Evolutionary conservation across 352 stramenopile genomes (phyloP), one percentile per base, ranked within the genome.

Genomic region (Globisporangium takayamanum): DNA sequence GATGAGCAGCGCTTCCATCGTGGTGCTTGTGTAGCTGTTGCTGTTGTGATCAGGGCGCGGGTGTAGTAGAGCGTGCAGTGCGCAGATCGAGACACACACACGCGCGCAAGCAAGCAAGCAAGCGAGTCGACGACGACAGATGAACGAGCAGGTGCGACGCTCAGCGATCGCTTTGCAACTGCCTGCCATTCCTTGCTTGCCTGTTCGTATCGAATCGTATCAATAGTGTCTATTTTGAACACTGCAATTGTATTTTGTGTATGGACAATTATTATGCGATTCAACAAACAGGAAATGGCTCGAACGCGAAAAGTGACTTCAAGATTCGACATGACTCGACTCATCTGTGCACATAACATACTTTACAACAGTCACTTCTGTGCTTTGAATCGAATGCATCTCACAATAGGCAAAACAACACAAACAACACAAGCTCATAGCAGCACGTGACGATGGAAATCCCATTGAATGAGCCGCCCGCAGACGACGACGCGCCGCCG

Each of bases 1-100:
- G 26, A 93, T 51, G 37, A 88, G 62, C 42, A 93, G 57, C 56
- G 77, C 58, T 63, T 90, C 76, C 74, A 88, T 74, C 39, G 30
- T 52, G 16, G 22, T 15, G 37, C n/a, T 30, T 48, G 14, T 48
- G 20, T 26, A 16, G 3, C 5, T 7, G 33, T 7, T 2, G 33
- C 11, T 39, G 33, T 39, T 12, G 33, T 39, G 5, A 39, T 39
- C 33, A 36, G 8, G 33, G 14, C 10, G 33, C 7, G 2, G 33
- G 1, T 39, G 33, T 7, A 39, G 33, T 12, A 7, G 7, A 39
- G 5, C 33, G 33, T 39, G 33, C 10, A 39, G 33, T 5, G 30
- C 8, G 30, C 30, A 36, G 30, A 36, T 8, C 30, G 30, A 36
- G 5, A 36, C 30, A 36, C 30, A 22, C 22, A 22, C 28, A 1